Evolutionary conservation across 2,329 filamentous ascomycete species (phyloP).

Genomic region (Aaosphaeria pasadenensis): DNA sequence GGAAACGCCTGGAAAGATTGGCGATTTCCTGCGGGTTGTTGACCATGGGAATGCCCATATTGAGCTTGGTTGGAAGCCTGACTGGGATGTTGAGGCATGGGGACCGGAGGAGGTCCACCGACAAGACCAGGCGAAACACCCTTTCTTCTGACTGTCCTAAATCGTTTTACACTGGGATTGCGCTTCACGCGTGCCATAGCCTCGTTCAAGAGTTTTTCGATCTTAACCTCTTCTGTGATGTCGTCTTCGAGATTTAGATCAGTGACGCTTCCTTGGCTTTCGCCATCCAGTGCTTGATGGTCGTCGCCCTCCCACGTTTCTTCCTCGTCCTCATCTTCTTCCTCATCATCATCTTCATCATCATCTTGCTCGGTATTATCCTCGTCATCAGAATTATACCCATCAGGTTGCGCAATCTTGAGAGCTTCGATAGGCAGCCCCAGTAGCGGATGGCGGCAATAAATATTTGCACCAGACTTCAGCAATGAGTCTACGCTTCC

Average conservation of each 20-base stretch:
- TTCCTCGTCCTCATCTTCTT: constrained; percentile 10
- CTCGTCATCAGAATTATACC: constrained; percentile 17
- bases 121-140: constrained; percentile 2
- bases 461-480: constrained; percentile 16
- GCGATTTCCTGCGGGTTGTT: too few species aligned
- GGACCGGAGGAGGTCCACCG: background rate
- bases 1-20: background rate
- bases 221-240: constrained; percentile 57
- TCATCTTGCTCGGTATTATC: constrained; percentile 5
- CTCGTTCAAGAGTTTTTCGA: constrained; percentile 17
- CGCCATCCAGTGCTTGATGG: constrained; percentile 5
- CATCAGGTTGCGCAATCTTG: constrained; percentile 7
- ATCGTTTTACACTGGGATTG: constrained; percentile 17
- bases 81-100: background rate
- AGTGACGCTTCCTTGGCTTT: constrained; percentile 15
- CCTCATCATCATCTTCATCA: constrained; percentile 6
- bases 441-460: constrained; percentile 10
- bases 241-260: constrained; percentile 50
- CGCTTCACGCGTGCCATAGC: constrained; percentile 18
- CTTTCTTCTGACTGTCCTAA: constrained; percentile 11
- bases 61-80: background rate
- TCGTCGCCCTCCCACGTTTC: constrained; percentile 16
- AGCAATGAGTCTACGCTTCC: constrained; percentile 15
- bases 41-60: background rate
- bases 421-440: constrained; percentile 13